phyloP scores from a whole-genome alignment of 2,329 filamentous ascomycete species.

The Phialophora tarda region DNA sequence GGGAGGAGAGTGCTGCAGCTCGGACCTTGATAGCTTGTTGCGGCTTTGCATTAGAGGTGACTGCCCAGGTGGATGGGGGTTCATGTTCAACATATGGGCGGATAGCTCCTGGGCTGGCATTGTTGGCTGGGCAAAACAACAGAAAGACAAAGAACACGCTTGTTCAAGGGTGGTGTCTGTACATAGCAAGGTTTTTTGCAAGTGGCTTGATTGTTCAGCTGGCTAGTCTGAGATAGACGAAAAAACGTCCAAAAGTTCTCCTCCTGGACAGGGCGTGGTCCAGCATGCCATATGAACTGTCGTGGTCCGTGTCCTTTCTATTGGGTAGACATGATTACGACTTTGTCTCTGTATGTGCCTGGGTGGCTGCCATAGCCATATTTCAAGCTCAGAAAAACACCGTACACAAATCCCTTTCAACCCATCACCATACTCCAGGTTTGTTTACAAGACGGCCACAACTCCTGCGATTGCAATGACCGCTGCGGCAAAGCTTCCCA shows the following conservation, averaged over 20 bases:
- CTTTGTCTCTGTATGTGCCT: slow-evolving; percentile 1
- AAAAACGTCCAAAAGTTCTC: slow-evolving; percentile 5
- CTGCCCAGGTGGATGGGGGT: neutral
- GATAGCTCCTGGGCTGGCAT: neutral
- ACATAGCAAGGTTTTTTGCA: slow-evolving; percentile 3
- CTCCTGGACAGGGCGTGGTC: slow-evolving; percentile 6
- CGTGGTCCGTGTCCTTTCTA: neutral
- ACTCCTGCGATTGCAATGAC: slow-evolving; percentile 51
- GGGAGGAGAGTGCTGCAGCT: neutral
- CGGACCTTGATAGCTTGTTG: neutral
- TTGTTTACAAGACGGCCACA: slow-evolving; percentile 47
- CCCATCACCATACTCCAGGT: neutral
- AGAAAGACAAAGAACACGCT: neutral
- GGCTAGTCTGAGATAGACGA: slow-evolving; percentile 1
- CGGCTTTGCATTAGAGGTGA: neutral
- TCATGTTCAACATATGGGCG: slow-evolving; percentile 1
- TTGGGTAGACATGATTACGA: slow-evolving; percentile 4
- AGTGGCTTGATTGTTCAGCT: slow-evolving; percentile 1
- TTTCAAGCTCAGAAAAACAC: neutral
- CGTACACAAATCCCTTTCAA: neutral
- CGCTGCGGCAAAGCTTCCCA: slow-evolving; percentile 43
- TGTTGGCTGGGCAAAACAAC: neutral
- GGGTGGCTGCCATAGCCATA: neutral
- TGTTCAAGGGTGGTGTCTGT: neutral
- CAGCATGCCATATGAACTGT: slow-evolving; percentile 13